Base-by-base conservation (phyloP, 176 grass and related monocot genomes). In the Triticum timopheevii region DNA sequence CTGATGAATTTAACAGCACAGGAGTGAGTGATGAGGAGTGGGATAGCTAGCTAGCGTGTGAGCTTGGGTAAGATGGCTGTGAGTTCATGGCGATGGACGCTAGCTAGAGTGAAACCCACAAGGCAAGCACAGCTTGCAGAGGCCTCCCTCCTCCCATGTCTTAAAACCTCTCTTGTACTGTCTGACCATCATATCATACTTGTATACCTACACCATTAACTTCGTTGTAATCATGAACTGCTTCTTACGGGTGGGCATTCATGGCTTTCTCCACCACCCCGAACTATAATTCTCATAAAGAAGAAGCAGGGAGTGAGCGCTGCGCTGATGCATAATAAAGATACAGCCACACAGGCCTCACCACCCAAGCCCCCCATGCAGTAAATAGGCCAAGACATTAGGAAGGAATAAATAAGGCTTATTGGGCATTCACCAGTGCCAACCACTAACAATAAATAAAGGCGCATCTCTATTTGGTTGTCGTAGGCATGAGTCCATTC, bases 181-280 rank as follows among this genome's bases (percentile, higher is more conserved):
- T 85, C 84, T 91, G 88, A 88, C 77, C 71, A 69, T 89, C 92
- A 91, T 83, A 69, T 89, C 92, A 91, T 83, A 90, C 82, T 80
- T 86, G 73, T 88, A 91, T 86, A 91, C 89, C 89, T 86, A 88
- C 81, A 86, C 86, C 89, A 93, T 93, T 91, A 88, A 93, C 79
- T 91, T 69, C 82, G 54, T 56, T 77, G 73, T 90, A 86, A 91
- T 93, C 86, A 88, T 88, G 89, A 85, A 88, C 79, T 91, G 78
- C 82, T 80, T 86, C 85, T 86, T 88, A 83, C 83, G 73, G 89
- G 82, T 93, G 89, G n/a, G 89, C 89, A 93, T 91, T 93, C 92
- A 91, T 86, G 86, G 64, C 82, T 62, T 76, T 84, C 80, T 31
- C 85, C 50, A 27, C 70, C 76, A 27, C 70, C 76, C 70, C 74